These are phyloP conservation scores for Xerocomus nothofagi DNA, from an alignment of 1,284 basidiomycete species.

Conservation along the genomic window DNA sequence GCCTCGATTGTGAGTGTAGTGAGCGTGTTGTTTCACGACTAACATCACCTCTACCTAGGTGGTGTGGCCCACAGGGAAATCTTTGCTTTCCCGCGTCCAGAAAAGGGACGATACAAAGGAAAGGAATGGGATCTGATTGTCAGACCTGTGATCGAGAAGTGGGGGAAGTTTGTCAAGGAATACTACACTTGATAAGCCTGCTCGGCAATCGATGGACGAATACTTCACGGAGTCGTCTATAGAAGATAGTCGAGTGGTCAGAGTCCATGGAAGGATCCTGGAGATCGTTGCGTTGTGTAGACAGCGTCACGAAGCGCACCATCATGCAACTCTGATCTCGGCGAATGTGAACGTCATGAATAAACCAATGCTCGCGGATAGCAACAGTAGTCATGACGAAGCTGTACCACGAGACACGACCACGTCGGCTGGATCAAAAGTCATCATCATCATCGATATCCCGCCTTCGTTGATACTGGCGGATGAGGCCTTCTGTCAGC, in stretches of 20 bases:
- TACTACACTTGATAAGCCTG: conserved; percentile 25
- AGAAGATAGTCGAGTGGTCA: background rate
- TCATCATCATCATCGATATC: conserved; percentile 76
- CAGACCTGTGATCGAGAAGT: conserved; percentile 70
- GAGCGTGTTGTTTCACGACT: background rate
- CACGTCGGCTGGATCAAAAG: conserved; percentile 39
- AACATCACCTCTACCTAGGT: conserved; percentile 39
- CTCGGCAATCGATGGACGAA: background rate
- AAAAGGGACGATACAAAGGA: conserved; percentile 50
- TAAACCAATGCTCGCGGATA: background rate
- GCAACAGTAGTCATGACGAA: background rate
- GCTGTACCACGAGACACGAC: background rate
- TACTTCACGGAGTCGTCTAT: background rate
- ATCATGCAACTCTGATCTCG: background rate
- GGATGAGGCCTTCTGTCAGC: background rate
- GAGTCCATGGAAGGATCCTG: background rate
- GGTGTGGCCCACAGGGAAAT: conserved; percentile 69
- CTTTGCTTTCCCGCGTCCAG: conserved; percentile 62
- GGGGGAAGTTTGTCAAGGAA: conserved; percentile 57
- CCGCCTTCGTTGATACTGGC: conserved; percentile 71
- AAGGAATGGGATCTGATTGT: conserved; percentile 75
- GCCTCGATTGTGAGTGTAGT: conserved; percentile 37
- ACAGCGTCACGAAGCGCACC: background rate
- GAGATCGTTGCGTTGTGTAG: background rate
- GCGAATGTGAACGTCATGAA: background rate